phyloP scores from a whole-genome alignment of 306 rosid species.

The Sesbania bispinosa region DNA sequence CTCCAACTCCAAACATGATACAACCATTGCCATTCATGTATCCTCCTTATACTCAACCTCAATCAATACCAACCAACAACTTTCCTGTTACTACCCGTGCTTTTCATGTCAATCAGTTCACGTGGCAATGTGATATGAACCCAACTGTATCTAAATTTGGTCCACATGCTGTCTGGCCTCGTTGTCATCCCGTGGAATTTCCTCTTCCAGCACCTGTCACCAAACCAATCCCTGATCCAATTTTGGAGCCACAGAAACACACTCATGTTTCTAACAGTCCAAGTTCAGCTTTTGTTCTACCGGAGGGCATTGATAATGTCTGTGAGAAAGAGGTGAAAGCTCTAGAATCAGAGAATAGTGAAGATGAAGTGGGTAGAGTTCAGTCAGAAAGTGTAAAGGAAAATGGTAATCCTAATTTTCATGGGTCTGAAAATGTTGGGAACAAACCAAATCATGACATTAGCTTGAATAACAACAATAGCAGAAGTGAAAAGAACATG shows the following conservation, averaged over 20 bases:
- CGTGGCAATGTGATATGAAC: conserved; percentile 70
- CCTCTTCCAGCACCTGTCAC: conserved; percentile 57
- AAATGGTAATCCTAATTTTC: conserved; percentile 41
- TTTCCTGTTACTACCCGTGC: conserved; percentile 58
- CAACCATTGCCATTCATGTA: conserved; percentile 68
- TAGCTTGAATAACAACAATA: conserved; percentile 29
- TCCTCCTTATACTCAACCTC: conserved; percentile 69
- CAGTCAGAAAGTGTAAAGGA: conserved; percentile 44
- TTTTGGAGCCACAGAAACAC: conserved; percentile 41
- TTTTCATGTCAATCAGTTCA: conserved; percentile 62
- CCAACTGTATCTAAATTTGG: conserved; percentile 46
- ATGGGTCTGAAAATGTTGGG: conserved; percentile 37
- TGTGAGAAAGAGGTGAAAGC: conserved; percentile 39
- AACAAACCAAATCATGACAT: conserved; percentile 24
- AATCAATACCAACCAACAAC: conserved; percentile 57
- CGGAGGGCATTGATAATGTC: conserved; percentile 39
- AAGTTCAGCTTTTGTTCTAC: conserved; percentile 33
- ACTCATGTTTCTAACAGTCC: conserved; percentile 38
- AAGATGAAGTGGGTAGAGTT: conserved; percentile 39
- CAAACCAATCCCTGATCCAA: conserved; percentile 45
- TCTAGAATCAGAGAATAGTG: conserved; percentile 33
- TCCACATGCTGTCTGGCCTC: conserved; percentile 60
- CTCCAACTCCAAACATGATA: conserved; percentile 74
- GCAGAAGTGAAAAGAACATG: conserved; percentile 32
- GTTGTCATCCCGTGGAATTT: conserved; percentile 64